Evolutionary conservation across 2,329 filamentous ascomycete species (phyloP).

Genomic region (Diaporthe batatas): DNA sequence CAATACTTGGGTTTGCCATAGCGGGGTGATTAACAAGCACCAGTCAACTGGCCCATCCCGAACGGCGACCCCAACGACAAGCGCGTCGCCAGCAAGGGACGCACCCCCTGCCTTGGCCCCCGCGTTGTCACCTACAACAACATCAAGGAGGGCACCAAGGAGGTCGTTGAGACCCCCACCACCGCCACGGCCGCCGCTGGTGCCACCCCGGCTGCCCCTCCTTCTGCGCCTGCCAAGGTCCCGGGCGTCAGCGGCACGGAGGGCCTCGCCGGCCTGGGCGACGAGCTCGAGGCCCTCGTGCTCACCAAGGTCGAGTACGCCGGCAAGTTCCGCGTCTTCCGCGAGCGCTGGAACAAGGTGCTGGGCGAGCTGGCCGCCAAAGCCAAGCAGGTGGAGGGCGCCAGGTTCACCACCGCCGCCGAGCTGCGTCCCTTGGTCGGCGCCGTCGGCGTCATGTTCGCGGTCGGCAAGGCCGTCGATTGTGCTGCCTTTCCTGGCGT

Average conservation of each 20-base stretch:
- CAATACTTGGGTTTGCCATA: not conserved
- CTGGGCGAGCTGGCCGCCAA: slow-evolving; percentile 6
- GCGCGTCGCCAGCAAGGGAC: too few relatives aligned
- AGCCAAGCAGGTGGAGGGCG: slow-evolving; percentile 15
- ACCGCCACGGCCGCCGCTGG: too few relatives aligned
- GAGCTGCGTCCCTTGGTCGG: not conserved
- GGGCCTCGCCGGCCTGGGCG: slow-evolving; percentile 11
- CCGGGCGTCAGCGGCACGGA: not conserved
- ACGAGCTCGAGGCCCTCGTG: slow-evolving; percentile 6
- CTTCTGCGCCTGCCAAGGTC: not conserved
- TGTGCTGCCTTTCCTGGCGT: slow-evolving; percentile 8
- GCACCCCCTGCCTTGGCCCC: too few relatives aligned
- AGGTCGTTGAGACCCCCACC: not conserved
- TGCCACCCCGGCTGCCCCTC: too few relatives aligned
- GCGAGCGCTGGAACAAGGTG: slow-evolving; percentile 1
- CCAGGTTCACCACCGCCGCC: not conserved
- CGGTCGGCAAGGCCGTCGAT: slow-evolving; percentile 30
- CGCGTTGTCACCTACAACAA: too few relatives aligned
- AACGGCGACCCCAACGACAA: slow-evolving; percentile 13
- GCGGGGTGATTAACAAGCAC: not conserved
- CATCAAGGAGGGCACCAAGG: too few relatives aligned
- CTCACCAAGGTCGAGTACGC: slow-evolving; percentile 8
- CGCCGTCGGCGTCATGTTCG: slow-evolving; percentile 24
- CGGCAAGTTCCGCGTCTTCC: slow-evolving; percentile 17
- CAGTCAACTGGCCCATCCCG: slow-evolving; percentile 11